phyloP scores from a whole-genome alignment of 1,284 basidiomycete genomes.

The Sporisorium iseilematis-ciliati region DNA sequence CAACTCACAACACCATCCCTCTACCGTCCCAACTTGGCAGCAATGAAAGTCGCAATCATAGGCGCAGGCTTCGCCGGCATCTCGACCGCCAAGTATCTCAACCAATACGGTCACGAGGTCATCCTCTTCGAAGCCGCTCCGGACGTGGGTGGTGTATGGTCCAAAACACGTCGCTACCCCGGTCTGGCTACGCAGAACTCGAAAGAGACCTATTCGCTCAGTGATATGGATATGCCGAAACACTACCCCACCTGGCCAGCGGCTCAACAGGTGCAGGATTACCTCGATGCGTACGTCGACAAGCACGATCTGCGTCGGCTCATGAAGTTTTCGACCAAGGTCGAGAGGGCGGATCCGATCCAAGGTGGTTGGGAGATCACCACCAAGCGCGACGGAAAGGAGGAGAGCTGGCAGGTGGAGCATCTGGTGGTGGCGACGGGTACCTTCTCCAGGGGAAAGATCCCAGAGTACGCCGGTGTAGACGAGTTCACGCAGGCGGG shows the following conservation, averaged over 20 bases:
- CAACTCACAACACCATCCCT: neutral
- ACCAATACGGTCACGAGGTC: constrained; percentile 50
- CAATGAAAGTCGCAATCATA: constrained; percentile 47
- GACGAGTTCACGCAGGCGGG: constrained; percentile 48
- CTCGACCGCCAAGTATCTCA: constrained; percentile 51
- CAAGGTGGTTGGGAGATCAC: constrained; percentile 30
- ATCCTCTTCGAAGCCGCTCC: constrained; percentile 42
- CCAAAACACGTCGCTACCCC: constrained; percentile 52
- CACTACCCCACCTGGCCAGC: constrained; percentile 59
- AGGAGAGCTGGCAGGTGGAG: constrained; percentile 12
- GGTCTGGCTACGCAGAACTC: constrained; percentile 61
- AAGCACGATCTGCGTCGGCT: constrained; percentile 43
- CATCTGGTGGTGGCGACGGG: constrained; percentile 58
- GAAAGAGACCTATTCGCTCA: constrained; percentile 60
- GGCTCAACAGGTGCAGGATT: constrained; percentile 60
- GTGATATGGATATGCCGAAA: constrained; percentile 59
- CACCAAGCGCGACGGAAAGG: constrained; percentile 8
- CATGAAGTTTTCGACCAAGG: constrained; percentile 47
- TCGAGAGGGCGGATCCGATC: constrained; percentile 32
- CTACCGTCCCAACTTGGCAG: neutral
- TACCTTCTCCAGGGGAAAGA: constrained; percentile 50
- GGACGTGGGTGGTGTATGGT: constrained; percentile 56
- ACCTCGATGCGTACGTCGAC: constrained; percentile 50
- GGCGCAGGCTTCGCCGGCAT: constrained; percentile 56
- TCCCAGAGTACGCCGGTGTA: constrained; percentile 53